Base-by-base conservation (phyloP, 257 asterid species). In the Nicotiana tomentosiformis region DNA sequence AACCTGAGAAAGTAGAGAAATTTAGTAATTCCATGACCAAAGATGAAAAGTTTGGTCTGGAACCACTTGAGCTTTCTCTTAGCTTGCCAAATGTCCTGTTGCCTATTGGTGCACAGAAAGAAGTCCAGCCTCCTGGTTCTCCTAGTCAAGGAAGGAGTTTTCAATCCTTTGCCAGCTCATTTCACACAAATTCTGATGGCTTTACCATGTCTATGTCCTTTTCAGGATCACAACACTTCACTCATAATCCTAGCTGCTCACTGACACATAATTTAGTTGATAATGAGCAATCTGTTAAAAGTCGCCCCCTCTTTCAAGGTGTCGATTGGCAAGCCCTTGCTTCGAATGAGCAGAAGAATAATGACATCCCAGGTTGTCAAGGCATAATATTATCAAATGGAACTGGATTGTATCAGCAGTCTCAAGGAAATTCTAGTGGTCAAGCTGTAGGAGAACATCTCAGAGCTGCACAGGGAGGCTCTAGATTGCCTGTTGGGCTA, bases 181-280 rank as follows among this genome's bases (percentile, higher is more conserved):
- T 92, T 83, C 89, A 87, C 69, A 93, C 98, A 15, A 87, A 87
- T 85, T 93, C 98, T 83, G 98, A 96, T 84, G 98, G 97, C 53
- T 94, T 93, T 85, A 93, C 98, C 30, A 93, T 93, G 81, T 96
- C 99, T 3, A 89, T 93, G 97, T 93, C 99, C 18, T 94, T 93
- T 82, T 94, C 98, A 26, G 99, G 98, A 56, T 96, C 99, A 74
- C 98, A 93, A 88, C 96, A 91, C 87, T 92, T 96, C 87, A 91
- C 95, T 79, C 99, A 96, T 90, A 96, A 96, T 74, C 99, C 97
- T 20, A 96, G 99, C 87, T 96, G 99, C 85, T 96, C 99, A 83
- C 66, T 96, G 85, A 93, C 93, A 77, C 93, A 92, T 67, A 88
- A 91, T 74, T 86, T 89, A 64, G 88, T 87, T 82, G 98, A 96